phyloP scores from a whole-genome alignment of 75 land plant species.

The Cunninghamia lanceolata region DNA sequence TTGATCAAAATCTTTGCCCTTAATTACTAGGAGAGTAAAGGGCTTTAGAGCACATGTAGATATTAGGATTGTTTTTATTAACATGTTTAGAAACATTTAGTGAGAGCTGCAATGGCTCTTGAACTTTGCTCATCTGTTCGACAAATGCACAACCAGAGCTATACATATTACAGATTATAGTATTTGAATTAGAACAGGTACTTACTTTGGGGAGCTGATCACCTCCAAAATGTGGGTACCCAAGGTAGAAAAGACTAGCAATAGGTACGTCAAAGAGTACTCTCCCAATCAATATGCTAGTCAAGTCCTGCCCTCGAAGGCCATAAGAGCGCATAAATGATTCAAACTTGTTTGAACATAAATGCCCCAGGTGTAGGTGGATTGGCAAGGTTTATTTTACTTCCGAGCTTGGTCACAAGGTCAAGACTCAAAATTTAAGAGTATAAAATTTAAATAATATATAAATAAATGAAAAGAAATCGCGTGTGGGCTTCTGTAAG shows the following conservation, averaged over 20 bases:
- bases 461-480: no score
- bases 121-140: not conserved
- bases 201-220: not conserved
- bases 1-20: not conserved
- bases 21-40: not conserved
- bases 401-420: not conserved
- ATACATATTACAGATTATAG: not conserved
- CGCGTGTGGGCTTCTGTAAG: not conserved
- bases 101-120: not conserved
- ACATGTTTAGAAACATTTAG: not conserved
- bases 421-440: not conserved
- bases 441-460: no score
- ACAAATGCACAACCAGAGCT: not conserved
- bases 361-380: not conserved
- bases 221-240: not conserved
- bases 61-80: not conserved
- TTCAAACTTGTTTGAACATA: not conserved
- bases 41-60: not conserved
- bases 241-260: not conserved
- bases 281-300: not conserved
- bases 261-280: not conserved
- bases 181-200: not conserved
- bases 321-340: not conserved
- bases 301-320: not conserved
- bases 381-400: not conserved